Percentiles rank a stretch among this genome's conserved stretches.
Conservation (phyloP, 495 filamentous ascomycete species). For the Xanthoparmelia taractica region DNA sequence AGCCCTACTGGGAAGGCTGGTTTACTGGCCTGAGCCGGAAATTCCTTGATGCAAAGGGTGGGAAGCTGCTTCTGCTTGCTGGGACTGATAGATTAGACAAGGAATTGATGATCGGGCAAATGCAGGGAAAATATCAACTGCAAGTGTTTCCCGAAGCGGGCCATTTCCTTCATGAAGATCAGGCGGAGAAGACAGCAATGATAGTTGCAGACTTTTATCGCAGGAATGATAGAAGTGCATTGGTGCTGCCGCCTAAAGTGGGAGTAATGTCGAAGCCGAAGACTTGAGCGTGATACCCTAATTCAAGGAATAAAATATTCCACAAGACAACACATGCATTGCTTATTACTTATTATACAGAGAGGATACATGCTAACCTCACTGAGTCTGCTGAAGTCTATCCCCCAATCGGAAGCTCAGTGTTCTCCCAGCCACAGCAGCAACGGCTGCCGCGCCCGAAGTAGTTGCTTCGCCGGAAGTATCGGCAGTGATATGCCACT, state of each 20-base stretch:
- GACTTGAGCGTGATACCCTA: constrained; percentile 32
- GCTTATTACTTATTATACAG: background rate
- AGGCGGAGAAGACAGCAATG: constrained; percentile 77
- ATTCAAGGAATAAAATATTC: background rate
- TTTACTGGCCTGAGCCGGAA: constrained; percentile 81
- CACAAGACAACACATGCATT: constrained; percentile 6
- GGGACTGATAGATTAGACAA: constrained; percentile 92
- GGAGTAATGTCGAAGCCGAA: constrained; percentile 42
- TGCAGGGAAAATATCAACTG: constrained; percentile 97
- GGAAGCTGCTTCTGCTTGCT: constrained; percentile 83
- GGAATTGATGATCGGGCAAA: constrained; percentile 93
- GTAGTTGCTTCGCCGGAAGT: constrained; percentile 12
- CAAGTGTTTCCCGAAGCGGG: constrained; percentile 92
- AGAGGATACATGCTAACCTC: background rate
- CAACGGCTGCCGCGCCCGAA: constrained; percentile 1
- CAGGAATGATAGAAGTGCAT: constrained; percentile 73
- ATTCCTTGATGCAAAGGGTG: constrained; percentile 75
- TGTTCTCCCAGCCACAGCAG: constrained; percentile 13
- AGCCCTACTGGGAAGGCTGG: constrained; percentile 93
- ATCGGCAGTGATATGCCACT: constrained; percentile 39
- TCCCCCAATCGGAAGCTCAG: constrained; percentile 15
- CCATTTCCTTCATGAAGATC: constrained; percentile 82
- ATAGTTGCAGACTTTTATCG: constrained; percentile 83
- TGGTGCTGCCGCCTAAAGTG: constrained; percentile 90
- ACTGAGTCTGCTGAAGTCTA: constrained; percentile 8